Percentiles rank a stretch among this genome's conserved stretches.
phyloP scores from a whole-genome alignment of 2,329 filamentous ascomycete genomes.

The Aspergillus chevalieri region DNA sequence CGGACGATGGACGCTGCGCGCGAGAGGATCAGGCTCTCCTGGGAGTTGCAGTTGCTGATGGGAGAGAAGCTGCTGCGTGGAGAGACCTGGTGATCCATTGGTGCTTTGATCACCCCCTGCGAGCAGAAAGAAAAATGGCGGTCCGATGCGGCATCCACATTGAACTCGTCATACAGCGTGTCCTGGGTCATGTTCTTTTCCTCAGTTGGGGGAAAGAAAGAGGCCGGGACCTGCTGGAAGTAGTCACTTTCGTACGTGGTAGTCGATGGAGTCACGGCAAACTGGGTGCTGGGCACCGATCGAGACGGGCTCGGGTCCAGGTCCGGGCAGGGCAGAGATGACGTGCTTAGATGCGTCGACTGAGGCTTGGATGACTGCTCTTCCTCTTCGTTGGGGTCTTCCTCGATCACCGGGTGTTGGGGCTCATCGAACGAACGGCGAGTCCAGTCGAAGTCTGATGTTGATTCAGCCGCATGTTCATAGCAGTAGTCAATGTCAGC shows the following conservation, averaged over 20 bases:
- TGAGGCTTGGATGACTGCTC: slow-evolving; percentile 11
- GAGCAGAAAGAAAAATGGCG: slow-evolving; percentile 43
- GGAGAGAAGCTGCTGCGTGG: slow-evolving; percentile 46
- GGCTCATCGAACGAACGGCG: slow-evolving; percentile 28
- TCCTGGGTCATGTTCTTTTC: slow-evolving; percentile 30
- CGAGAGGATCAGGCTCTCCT: slow-evolving; percentile 51
- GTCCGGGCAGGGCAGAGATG: slow-evolving; percentile 24
- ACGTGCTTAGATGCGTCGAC: slow-evolving; percentile 20
- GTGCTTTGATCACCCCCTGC: slow-evolving; percentile 32
- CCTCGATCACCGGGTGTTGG: slow-evolving; percentile 9
- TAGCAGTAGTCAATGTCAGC: slow-evolving; percentile 60
- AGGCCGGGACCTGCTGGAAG: slow-evolving; percentile 27
- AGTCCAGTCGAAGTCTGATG: slow-evolving; percentile 56
- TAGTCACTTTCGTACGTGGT: slow-evolving; percentile 25
- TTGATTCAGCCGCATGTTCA: slow-evolving; percentile 55
- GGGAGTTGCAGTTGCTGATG: slow-evolving; percentile 52
- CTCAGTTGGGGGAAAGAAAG: slow-evolving; percentile 24
- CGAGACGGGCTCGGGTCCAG: slow-evolving; percentile 27
- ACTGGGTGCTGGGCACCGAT: slow-evolving; percentile 21
- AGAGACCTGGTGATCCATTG: slow-evolving; percentile 33
- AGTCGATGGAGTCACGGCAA: slow-evolving; percentile 26
- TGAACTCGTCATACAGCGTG: slow-evolving; percentile 35
- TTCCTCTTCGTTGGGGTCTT: slow-evolving; percentile 7
- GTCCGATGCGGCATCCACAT: slow-evolving; percentile 42
- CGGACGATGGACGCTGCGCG: slow-evolving; percentile 42